Evolutionary conservation across 2,329 filamentous ascomycete genomes (phyloP).

Genomic region (Talaromyces funiculosus): DNA sequence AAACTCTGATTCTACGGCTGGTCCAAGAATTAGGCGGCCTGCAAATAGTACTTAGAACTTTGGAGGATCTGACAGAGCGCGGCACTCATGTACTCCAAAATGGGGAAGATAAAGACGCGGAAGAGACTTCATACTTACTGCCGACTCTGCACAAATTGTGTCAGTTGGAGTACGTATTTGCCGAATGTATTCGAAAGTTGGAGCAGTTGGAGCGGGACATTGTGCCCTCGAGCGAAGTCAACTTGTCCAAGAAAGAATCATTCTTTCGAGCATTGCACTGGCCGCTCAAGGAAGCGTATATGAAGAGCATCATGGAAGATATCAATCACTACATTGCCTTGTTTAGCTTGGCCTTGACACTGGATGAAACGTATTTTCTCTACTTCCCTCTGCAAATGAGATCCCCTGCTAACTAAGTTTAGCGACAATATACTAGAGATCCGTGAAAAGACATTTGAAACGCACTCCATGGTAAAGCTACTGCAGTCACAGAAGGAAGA

Average conservation of each 20-base stretch:
- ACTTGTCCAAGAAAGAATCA: neutral
- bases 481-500: constrained; percentile 4
- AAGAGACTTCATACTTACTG: neutral
- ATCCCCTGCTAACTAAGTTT: neutral
- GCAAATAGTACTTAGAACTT: constrained; percentile 6
- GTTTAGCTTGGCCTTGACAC: constrained; percentile 6
- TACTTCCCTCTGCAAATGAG: neutral
- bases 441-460: constrained; percentile 7
- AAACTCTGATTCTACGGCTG: neutral
- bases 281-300: constrained; percentile 10
- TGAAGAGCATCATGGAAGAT: constrained; percentile 8
- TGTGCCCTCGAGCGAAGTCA: neutral
- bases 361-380: constrained; percentile 10
- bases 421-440: constrained; percentile 11
- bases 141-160: constrained; percentile 8
- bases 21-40: constrained; percentile 12
- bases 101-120: neutral
- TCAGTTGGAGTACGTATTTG: constrained; percentile 6
- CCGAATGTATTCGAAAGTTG: constrained; percentile 6
- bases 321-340: constrained; percentile 6
- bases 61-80: constrained; percentile 6
- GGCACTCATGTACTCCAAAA: neutral
- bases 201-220: constrained; percentile 8
- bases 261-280: constrained; percentile 7
- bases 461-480: neutral